Evolutionary conservation across 257 asterid genomes (phyloP), one percentile per base, ranked within the genome.

Genomic region (Agastache rugosa): DNA sequence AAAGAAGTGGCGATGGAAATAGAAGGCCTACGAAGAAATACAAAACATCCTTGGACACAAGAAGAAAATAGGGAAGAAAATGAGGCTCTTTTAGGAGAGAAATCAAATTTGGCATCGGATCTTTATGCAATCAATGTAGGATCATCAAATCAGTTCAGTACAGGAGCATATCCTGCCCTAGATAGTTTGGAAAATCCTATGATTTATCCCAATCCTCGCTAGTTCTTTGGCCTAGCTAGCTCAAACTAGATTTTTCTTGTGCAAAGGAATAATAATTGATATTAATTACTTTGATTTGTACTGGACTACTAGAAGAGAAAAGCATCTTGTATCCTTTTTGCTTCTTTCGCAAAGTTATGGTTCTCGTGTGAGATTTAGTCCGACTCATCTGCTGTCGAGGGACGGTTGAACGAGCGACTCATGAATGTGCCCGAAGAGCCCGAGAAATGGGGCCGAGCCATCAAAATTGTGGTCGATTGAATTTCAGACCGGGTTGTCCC

Each of bases 181-280:
- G 70, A 77, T 72, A 54, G 76, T 22, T 34, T 77, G 77, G 48
- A 64, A 15, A 56, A 35, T 34, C 58, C 47, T 39, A 35, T 73
- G 60, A 60, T 67, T 48, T 55, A 31, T 77, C 79, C 82, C 11
- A 16, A 64, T 81, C 82, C 82, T 17, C 78, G 85, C 39, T 77
- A 51, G 51, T 16, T 61, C 12, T 23, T 54, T 48, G 53, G 11
- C 7, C 11, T 45, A 3, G n/a, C n/a, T n/a, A n/a, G n/a, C 1
- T 44, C 8, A 15, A 44, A 44, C 1, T 44, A 44, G 50, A 3
- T 12, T 44, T 44, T 44, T 44, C 16, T 44, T 35, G 41, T 29
- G 3, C 3, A 29, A n/a, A 0, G 29, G 29, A 25, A 29, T 3
- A 29, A 29, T 29, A 29, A 29, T 29, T 29, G 34, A 29, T 29